Conservation (phyloP, 2,329 filamentous ascomycete genomes). For the Dothiorella sarmentorum region DNA sequence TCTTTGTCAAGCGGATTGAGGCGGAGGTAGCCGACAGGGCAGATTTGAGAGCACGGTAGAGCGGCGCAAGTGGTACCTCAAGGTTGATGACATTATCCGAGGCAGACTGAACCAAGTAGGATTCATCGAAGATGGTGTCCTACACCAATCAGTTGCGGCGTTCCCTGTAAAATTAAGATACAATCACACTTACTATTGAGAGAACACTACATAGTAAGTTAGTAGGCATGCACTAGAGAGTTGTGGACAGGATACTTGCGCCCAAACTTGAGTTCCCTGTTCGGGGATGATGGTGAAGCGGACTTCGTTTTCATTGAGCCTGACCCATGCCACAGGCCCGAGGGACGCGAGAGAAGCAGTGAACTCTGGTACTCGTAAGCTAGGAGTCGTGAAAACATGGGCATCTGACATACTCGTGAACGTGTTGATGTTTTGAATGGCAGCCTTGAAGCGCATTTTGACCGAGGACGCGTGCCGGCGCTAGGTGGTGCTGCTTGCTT, state of each 20-base stretch:
- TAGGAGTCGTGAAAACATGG: constrained; percentile 2
- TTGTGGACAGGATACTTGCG: constrained; percentile 53
- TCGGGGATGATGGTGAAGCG: constrained; percentile 96
- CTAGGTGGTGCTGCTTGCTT: not conserved
- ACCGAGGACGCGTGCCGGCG: not conserved
- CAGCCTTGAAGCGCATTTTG: constrained; percentile 52
- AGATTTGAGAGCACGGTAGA: constrained; percentile 89
- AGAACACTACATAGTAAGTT: constrained; percentile 36
- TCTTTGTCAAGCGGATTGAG: constrained; percentile 86
- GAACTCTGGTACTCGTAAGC: constrained; percentile 46
- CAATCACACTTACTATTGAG: constrained; percentile 36
- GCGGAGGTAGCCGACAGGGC: constrained; percentile 78
- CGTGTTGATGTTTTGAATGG: constrained; percentile 50
- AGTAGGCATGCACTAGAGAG: constrained; percentile 20
- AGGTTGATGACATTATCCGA: constrained; percentile 92
- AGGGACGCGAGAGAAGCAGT: constrained; percentile 61
- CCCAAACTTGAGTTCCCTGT: constrained; percentile 94
- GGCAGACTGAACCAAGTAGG: constrained; percentile 81
- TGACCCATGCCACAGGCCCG: constrained; percentile 86
- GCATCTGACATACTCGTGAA: constrained; percentile 48
- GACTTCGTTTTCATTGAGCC: constrained; percentile 79
- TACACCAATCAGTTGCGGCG: constrained; percentile 36
- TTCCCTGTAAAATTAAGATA: not conserved
- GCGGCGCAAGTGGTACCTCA: constrained; percentile 81
- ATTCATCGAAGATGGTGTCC: constrained; percentile 83